Percentiles rank a stretch among this genome's conserved stretches.
Evolutionary conservation across 345 rosid species (phyloP).

Genomic region (Citrus unshiu): DNA sequence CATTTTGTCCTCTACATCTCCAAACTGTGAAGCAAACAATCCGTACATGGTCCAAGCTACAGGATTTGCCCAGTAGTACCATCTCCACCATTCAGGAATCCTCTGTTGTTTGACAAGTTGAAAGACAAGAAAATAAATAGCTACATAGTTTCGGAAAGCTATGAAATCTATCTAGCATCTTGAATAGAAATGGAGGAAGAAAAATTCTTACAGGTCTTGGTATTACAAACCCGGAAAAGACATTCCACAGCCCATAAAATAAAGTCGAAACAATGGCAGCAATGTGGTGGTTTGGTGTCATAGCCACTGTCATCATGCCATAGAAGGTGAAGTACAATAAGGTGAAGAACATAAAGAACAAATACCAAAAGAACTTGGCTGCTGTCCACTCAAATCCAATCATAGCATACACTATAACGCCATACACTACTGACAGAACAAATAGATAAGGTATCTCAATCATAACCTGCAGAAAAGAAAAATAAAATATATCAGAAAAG

Average conservation of each 20-base stretch:
- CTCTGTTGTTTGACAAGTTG: constrained; percentile 33
- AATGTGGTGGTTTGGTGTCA: constrained; percentile 42
- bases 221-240: constrained; percentile 36
- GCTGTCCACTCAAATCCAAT: constrained; percentile 36
- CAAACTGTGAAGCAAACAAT: constrained; percentile 46
- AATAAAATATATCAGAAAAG: neutral
- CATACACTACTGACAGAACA: constrained; percentile 29
- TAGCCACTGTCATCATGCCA: constrained; percentile 45
- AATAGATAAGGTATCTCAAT: constrained; percentile 42
- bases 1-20: constrained; percentile 36
- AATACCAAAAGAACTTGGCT: constrained; percentile 31
- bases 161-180: neutral
- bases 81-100: constrained; percentile 65
- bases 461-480: constrained; percentile 22
- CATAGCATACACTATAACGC: constrained; percentile 37
- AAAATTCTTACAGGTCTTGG: constrained; percentile 32
- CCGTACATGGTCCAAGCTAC: constrained; percentile 59
- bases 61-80: constrained; percentile 57
- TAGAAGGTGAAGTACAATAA: constrained; percentile 46
- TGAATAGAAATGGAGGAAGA: neutral
- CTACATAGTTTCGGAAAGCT: neutral
- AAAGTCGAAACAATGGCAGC: constrained; percentile 30
- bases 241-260: constrained; percentile 33
- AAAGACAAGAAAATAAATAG: neutral
- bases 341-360: constrained; percentile 41